Percentiles rank a stretch among this genome's conserved stretches.
These are phyloP conservation scores for Arachis monticola DNA, from an alignment of 331 rosid species.

Conservation along the genomic window DNA sequence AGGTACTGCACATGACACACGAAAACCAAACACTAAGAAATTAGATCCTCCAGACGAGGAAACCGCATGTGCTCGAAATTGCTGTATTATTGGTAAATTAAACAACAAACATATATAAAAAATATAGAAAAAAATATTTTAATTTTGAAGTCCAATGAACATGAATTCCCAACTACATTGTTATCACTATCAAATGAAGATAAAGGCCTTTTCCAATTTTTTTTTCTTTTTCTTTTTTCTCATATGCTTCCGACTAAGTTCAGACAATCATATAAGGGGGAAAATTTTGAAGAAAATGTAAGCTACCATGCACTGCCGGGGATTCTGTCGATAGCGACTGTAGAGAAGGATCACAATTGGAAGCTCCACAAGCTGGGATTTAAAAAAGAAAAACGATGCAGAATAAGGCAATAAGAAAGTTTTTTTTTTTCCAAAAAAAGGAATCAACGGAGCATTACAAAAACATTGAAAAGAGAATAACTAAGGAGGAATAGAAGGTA, in stretches of 20 bases:
- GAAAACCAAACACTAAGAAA: background rate
- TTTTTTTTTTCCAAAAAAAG: too few species aligned
- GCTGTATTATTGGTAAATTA: background rate
- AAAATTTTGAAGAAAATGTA: background rate
- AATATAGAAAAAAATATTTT: background rate
- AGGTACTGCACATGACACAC: constrained; percentile 58
- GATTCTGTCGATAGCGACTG: constrained; percentile 66
- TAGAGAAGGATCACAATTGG: constrained; percentile 70
- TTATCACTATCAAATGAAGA: too few species aligned
- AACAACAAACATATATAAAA: background rate
- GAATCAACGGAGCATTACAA: background rate
- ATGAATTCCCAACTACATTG: too few species aligned
- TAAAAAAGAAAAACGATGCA: background rate
- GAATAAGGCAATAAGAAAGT: background rate
- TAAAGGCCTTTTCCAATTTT: background rate
- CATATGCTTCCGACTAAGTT: background rate
- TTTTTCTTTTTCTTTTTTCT: background rate
- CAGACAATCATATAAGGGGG: constrained; percentile 34
- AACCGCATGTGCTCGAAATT: background rate
- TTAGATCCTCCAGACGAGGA: background rate
- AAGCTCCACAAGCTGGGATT: constrained; percentile 57
- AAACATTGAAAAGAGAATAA: too few species aligned
- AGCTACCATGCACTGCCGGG: constrained; percentile 58
- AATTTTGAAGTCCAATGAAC: too few species aligned
- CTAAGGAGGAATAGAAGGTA: constrained; percentile 18